phyloP scores from a whole-genome alignment of 495 filamentous ascomycete species.

The Tuber umbilicatum region DNA sequence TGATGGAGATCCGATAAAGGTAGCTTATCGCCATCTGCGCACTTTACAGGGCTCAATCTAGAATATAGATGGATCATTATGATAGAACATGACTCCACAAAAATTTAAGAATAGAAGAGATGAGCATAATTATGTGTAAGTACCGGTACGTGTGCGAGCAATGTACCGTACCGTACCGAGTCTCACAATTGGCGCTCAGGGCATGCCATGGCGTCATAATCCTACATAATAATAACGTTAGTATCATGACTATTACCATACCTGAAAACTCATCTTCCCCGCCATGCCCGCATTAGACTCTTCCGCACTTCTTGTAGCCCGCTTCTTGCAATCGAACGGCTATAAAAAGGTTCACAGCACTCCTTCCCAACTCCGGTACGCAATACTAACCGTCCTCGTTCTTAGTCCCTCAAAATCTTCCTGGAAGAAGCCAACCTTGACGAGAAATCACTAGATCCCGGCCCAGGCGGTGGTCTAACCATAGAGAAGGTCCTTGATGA shows the following conservation, averaged over 20 bases:
- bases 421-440: conserved; percentile 57
- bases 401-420: conserved; percentile 54
- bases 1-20: not conserved
- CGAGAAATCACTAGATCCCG: conserved; percentile 43
- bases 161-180: not conserved
- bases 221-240: too few species aligned
- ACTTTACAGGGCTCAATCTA: not conserved
- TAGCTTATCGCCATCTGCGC: not conserved
- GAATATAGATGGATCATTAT: not conserved
- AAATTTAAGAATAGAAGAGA: not conserved
- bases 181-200: not conserved
- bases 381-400: conserved; percentile 14
- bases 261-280: not conserved
- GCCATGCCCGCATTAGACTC: conserved; percentile 47
- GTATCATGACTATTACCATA: not conserved
- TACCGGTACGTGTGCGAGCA: too few species aligned
- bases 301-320: conserved; percentile 53
- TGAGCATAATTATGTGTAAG: not conserved
- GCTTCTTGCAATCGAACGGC: conserved; percentile 56
- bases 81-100: not conserved
- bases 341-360: conserved; percentile 49
- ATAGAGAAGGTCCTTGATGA: conserved; percentile 61
- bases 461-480: conserved; percentile 49
- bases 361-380: not conserved
- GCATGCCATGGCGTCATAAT: not conserved